Evolutionary conservation across 495 filamentous ascomycete species (phyloP).

Genomic region (Tuber umbilicatum): DNA sequence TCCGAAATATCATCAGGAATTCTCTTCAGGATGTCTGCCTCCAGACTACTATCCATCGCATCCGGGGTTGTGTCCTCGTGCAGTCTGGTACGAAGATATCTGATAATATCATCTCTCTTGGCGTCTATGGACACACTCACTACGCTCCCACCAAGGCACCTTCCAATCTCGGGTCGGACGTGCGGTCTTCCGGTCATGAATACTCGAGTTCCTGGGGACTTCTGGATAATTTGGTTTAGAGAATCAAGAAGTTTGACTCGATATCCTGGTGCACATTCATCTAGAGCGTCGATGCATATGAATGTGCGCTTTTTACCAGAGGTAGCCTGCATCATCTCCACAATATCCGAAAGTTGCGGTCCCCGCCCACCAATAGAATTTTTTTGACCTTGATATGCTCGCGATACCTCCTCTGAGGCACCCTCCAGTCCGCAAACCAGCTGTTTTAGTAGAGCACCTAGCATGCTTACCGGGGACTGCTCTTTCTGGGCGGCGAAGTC

Average conservation of each 20-base stretch:
- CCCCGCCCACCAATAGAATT: not conserved
- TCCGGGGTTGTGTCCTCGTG: not conserved
- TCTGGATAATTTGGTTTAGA: not conserved
- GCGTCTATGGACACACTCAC: not conserved
- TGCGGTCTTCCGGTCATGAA: not conserved
- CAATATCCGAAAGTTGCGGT: not conserved
- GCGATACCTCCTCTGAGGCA: not conserved
- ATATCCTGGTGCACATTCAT: not conserved
- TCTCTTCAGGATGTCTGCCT: not conserved
- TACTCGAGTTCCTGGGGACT: not conserved
- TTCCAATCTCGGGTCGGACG: not conserved
- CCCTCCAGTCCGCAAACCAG: not conserved
- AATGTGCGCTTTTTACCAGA: not conserved
- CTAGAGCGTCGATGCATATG: not conserved
- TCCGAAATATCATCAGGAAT: not conserved
- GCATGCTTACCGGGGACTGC: not conserved
- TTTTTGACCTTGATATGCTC: not conserved
- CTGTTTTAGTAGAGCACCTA: not conserved
- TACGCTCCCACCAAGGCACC: not conserved
- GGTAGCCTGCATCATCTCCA: not conserved
- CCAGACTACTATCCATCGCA: not conserved
- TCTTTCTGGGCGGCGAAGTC: not conserved
- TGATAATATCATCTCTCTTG: not conserved
- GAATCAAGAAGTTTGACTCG: not conserved
- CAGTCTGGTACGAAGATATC: not conserved